Evolutionary conservation across 331 rosid genomes (phyloP), one percentile per base, ranked within the genome.

Genomic region (Saraca asoca): DNA sequence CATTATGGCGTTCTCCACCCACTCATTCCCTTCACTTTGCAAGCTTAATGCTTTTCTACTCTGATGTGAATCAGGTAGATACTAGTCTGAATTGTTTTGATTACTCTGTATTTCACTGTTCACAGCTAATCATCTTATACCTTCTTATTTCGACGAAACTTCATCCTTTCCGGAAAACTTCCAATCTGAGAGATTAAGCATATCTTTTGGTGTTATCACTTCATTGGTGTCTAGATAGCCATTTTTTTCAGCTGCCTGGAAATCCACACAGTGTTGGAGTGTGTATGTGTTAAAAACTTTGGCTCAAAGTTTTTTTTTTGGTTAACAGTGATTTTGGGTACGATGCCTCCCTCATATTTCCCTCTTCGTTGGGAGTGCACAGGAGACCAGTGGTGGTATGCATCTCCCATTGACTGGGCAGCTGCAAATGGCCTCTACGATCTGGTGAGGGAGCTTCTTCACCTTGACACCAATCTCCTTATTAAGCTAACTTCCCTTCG

Each of bases 311-410:
- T 43, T 7, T 31, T 43, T 15, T 24, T 24, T 24, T n/a, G n/a
- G n/a, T n/a, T n/a, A n/a, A n/a, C n/a, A 24, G 18, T 15, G 12
- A 59, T 16, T 37, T 29, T 48, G 12, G 18, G 15, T 58, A 44
- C 55, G 31, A 89, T 87, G 96, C 70, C 85, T 19, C 88, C 82
- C 0, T 66, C 78, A 0, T 69, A 77, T 19, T 87, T 92, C 29
- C 96, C 98, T 51, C 92, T 92, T 19, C 84, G 95, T 24, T 92
- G 98, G 98, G 96, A 92, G 52, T 85, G 95, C 75, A 89, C 91
- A 0, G 88, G 95, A 10, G 95, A 92, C 31, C 95, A 92, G 15
- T 92, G 98, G 98, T 92, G 98, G 98, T 92, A 79, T 43, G 98
- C 94, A 5, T 82, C 96, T 1, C 98, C 98, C 1, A 89, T 92